A percentile compares a stretch with the other conserved stretches of the same genome.
Conservation (phyloP, 768 basidiomycete species). For the Trametes meyenii region DNA sequence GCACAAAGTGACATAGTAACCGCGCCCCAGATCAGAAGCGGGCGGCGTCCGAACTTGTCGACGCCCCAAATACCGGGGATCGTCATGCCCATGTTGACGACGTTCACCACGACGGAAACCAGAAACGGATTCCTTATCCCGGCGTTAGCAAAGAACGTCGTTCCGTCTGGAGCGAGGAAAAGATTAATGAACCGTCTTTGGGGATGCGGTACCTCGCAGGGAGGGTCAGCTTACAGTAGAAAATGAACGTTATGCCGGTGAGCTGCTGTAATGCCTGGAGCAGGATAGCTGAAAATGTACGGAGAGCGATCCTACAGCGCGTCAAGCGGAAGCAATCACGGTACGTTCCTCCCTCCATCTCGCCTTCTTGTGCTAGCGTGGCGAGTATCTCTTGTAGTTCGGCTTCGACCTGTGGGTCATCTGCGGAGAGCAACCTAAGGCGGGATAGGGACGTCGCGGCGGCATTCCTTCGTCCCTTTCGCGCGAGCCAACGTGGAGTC, state of each 20-base stretch:
- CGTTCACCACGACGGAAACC: conserved; percentile 64
- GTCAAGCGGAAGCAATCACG: conserved; percentile 39
- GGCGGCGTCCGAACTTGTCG: conserved; percentile 79
- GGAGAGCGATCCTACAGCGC: conserved; percentile 62
- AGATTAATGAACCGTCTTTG: neutral
- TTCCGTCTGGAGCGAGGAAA: conserved; percentile 36
- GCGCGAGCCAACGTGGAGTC: conserved; percentile 75
- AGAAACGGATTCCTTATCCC: conserved; percentile 49
- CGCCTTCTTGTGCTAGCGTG: conserved; percentile 32
- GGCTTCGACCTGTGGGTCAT: conserved; percentile 34
- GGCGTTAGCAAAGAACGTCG: conserved; percentile 47
- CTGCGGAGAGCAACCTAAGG: conserved; percentile 36
- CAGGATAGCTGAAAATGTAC: conserved; percentile 78
- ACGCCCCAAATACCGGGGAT: conserved; percentile 77
- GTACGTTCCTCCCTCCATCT: conserved; percentile 4
- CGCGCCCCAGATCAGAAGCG: conserved; percentile 76
- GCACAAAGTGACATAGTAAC: conserved; percentile 83
- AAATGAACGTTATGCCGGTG: conserved; percentile 77
- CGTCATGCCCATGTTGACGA: conserved; percentile 81
- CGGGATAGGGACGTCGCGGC: conserved; percentile 57
- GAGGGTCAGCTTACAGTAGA: conserved; percentile 38
- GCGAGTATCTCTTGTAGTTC: conserved; percentile 33
- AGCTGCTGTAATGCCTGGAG: conserved; percentile 78
- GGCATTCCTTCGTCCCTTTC: conserved; percentile 55
- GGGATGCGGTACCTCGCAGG: neutral